Evolutionary conservation across 306 rosid species (phyloP), one percentile per base, ranked within the genome.

Genomic region (Prunus mume): DNA sequence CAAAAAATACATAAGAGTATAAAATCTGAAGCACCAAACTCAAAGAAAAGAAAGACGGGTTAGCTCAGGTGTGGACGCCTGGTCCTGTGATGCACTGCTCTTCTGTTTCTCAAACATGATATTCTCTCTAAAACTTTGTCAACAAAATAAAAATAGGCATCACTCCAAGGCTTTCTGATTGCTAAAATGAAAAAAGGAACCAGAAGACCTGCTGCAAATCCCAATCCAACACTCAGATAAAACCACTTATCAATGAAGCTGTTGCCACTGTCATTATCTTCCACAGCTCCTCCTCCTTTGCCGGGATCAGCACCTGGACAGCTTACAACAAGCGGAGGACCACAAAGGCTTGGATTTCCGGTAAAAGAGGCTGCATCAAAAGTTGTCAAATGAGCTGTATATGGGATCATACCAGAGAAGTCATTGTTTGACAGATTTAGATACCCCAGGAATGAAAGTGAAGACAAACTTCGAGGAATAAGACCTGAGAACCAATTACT

Each of bases 171-270:
- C 45, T 43, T 75, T 74, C 72, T 86, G 6, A 68, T 41, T 45
- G 71, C 49, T 20, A 88, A 69, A 76, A 86, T 58, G 65, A 86
- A 10, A 65, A 18, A 84, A 58, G 90, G 87, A 72, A 82, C 81
- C 3, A 84, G 51, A 47, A 78, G 14, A 8, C 84, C 86, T 22
- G 77, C 73, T 58, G 86, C 84, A 78, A 82, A 80, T 41, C 88
- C 92, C 82, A 86, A 68, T 55, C 88, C 92, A 80, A 80, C 78
- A 57, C 87, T 80, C 72, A 82, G 46, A 80, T 82, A 84, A 80
- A 88, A 86, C 86, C 85, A 80, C 3, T 73, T 68, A 47, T 84
- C 87, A 58, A 79, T 27, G 12, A 84, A n/a, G n/a, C n/a, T 58
- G 47, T 72, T 69, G 11, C 66, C 82, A 38, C 4, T 47, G 32